Conservation (phyloP, 352 stramenopile genomes). For the Phytopythium boreale region DNA sequence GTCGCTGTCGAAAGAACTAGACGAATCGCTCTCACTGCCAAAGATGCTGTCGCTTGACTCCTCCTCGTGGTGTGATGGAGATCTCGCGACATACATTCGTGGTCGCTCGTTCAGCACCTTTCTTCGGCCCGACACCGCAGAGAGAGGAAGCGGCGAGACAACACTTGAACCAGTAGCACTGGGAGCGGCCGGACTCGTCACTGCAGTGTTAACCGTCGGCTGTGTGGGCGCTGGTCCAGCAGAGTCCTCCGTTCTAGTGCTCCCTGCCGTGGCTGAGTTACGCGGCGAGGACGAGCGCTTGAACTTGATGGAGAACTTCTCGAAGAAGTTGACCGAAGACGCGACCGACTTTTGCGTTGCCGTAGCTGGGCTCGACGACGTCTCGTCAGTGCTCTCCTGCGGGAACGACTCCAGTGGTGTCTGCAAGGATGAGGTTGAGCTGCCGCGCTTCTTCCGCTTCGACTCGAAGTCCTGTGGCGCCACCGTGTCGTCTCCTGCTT, state of each 20-base stretch:
- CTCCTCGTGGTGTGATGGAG: conserved; percentile 60
- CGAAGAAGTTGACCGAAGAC: conserved; percentile 76
- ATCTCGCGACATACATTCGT: conserved; percentile 75
- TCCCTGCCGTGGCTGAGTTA: conserved; percentile 15
- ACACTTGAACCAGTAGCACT: conserved; percentile 11
- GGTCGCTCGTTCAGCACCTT: conserved; percentile 65
- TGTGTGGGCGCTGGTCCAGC: conserved; percentile 6
- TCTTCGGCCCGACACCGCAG: conserved; percentile 18
- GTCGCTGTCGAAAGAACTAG: conserved; percentile 40
- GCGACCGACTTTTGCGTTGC: conserved; percentile 20
- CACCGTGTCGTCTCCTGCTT: not conserved
- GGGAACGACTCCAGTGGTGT: conserved; percentile 13
- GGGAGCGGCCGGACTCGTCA: not conserved
- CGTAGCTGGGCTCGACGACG: conserved; percentile 10
- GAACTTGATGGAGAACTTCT: conserved; percentile 81
- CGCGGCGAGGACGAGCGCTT: conserved; percentile 62
- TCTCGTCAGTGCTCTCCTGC: conserved; percentile 33
- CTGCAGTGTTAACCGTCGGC: not conserved
- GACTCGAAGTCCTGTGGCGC: not conserved
- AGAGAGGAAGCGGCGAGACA: conserved; percentile 20
- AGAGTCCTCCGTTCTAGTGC: conserved; percentile 22
- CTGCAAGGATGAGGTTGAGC: conserved; percentile 32
- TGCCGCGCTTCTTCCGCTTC: conserved; percentile 27
- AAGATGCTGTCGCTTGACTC: conserved; percentile 89
- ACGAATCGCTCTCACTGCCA: conserved; percentile 69